Percentiles rank a stretch among this genome's conserved stretches.
Conservation (phyloP, 2,329 filamentous ascomycete species). For the Colletotrichum ledebouriae region DNA sequence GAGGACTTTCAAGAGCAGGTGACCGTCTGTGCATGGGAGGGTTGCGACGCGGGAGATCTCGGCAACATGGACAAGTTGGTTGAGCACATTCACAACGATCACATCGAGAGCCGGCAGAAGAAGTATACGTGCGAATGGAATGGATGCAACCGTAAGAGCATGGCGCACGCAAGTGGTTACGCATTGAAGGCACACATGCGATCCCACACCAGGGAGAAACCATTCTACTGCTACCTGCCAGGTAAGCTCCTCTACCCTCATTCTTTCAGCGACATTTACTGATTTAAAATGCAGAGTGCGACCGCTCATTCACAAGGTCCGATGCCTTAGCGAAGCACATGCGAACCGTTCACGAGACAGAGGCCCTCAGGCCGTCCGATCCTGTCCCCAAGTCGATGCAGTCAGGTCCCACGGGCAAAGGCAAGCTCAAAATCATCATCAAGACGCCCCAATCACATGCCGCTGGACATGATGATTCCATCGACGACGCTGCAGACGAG, state of each 20-base stretch:
- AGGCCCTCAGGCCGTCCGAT: constrained; percentile 86
- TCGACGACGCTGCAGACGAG: constrained; percentile 66
- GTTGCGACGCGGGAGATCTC: constrained; percentile 77
- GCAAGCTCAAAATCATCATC: constrained; percentile 73
- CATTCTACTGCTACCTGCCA: constrained; percentile 95
- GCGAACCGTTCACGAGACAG: constrained; percentile 98
- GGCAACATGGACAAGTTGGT: constrained; percentile 86
- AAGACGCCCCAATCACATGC: constrained; percentile 71
- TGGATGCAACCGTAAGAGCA: constrained; percentile 88
- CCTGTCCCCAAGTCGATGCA: constrained; percentile 79
- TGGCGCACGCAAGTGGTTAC: constrained; percentile 94
- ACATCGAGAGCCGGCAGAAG: constrained; percentile 93
- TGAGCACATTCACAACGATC: constrained; percentile 89
- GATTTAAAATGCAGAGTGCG: constrained; percentile 78
- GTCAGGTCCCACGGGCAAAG: constrained; percentile 58
- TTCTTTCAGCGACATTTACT: constrained; percentile 30
- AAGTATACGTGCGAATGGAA: constrained; percentile 99
- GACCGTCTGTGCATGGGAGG: constrained; percentile 83
- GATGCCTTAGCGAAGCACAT: constrained; percentile 98
- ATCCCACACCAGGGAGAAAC: constrained; percentile 97
- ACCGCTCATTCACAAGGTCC: constrained; percentile 94
- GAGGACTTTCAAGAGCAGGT: constrained; percentile 84
- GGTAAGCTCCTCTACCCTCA: constrained; percentile 66
- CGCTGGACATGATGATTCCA: constrained; percentile 67
- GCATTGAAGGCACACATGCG: constrained; percentile 97